Base-by-base conservation (phyloP, 1,284 basidiomycete genomes). In the Meira miltonrushii region DNA sequence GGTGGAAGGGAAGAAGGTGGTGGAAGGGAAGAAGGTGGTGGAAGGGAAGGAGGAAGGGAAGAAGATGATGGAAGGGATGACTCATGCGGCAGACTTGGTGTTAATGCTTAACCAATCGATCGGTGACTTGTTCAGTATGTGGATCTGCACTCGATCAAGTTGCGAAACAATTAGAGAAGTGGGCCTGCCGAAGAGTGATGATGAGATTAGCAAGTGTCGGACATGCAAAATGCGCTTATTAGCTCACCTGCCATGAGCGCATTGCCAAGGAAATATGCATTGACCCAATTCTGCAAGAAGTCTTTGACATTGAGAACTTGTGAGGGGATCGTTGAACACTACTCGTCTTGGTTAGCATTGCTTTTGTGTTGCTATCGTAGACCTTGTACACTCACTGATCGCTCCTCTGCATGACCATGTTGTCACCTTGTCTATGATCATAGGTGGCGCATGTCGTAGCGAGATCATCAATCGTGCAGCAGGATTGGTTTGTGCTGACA, bases 271-370 rank as follows among this genome's bases (percentile, higher is more conserved):
- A 68, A 90, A 87, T 2, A 83, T 82, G 0, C 90, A 89, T 59
- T 83, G 75, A 2, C 86, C 82, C 21, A 96, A 82, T 65, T 86
- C 83, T 6, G 73, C 67, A 39, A 96, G 81, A 41, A 97, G 83
- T 33, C 82, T 81, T 66, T 83, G 75, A 75, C 89, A 90, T 73
- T 94, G 90, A 39, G 83, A 82, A 2, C 79, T 57, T 15, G 81
- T 84, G 51, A 97, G 82, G 0, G 81, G 62, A 75, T 96, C 93
- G 68, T 92, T 92, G 82, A 96, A 96, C 93, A 96, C 96, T 78
- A 95, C 89, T 2, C 8, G 6, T n/a, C 4, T 15, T 3, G 2
- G 11, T 43, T 5, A 15, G 40, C 19, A 43, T 43, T 43, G 3
- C 40, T 15, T 15, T 11, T 43, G n/a, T 11, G 13, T 17, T 23